These are phyloP conservation scores for Fomitopsis pulvina DNA, from an alignment of 768 basidiomycete genomes.

Conservation along the genomic window DNA sequence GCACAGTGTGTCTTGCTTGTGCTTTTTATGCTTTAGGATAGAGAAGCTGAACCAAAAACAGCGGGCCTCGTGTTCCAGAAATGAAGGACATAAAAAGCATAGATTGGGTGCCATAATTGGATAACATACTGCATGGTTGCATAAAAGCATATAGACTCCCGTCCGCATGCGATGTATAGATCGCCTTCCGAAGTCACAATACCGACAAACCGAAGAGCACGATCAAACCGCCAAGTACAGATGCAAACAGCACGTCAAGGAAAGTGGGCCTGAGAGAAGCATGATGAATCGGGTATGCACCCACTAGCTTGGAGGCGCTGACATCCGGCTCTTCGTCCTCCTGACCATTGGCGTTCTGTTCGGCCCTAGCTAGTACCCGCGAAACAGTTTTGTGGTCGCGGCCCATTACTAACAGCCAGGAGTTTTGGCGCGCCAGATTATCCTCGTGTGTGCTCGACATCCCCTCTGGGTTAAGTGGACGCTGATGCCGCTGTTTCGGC, in stretches of 20 bases:
- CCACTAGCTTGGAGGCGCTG: constrained; percentile 3
- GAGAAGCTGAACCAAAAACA: neutral
- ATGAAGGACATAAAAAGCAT: constrained; percentile 1
- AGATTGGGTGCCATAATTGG: constrained; percentile 2
- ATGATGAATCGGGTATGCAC: constrained; percentile 12
- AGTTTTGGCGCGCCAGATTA: constrained; percentile 13
- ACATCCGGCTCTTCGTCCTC: constrained; percentile 7
- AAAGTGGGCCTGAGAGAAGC: constrained; percentile 9
- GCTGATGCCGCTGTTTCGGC: constrained; percentile 6
- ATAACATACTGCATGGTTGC: constrained; percentile 6
- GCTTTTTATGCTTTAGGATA: neutral
- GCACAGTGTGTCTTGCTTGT: neutral
- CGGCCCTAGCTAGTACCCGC: constrained; percentile 21
- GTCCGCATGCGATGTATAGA: neutral
- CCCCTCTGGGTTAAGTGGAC: constrained; percentile 9
- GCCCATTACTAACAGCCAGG: constrained; percentile 30
- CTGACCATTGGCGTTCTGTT: constrained; percentile 12
- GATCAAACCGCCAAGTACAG: constrained; percentile 15
- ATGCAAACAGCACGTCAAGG: constrained; percentile 15
- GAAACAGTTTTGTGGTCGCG: constrained; percentile 21
- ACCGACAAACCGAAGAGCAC: constrained; percentile 9
- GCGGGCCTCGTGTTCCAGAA: neutral
- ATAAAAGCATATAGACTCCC: neutral
- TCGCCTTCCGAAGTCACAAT: neutral
- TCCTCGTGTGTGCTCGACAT: constrained; percentile 5